phyloP scores from a whole-genome alignment of 352 stramenopile genomes.

The Thalassiosira livingstoniorum region DNA sequence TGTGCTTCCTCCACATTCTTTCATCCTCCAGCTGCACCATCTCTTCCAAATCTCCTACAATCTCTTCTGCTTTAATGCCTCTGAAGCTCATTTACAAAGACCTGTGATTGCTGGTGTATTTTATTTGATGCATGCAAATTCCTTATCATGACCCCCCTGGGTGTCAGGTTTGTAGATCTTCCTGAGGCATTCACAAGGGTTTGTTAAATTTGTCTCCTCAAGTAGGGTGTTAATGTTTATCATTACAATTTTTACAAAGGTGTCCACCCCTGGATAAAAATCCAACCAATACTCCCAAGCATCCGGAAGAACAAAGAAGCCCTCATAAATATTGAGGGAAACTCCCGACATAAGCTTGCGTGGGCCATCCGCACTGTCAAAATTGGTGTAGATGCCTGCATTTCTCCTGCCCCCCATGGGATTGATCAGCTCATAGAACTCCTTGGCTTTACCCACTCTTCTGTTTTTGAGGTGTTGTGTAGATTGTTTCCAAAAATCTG shows the following conservation, averaged over 20 bases:
- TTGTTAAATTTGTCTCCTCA: background rate
- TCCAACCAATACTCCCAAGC: background rate
- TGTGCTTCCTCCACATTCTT: too few species aligned
- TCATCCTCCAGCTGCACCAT: too few species aligned
- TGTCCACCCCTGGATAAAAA: background rate
- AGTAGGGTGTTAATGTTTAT: background rate
- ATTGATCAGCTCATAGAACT: background rate
- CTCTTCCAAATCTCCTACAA: too few species aligned
- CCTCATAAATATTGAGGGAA: background rate
- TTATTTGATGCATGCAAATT: background rate
- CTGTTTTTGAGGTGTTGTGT: background rate
- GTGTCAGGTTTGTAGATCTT: background rate
- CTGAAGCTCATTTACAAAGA: background rate
- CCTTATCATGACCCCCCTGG: background rate
- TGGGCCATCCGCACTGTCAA: background rate
- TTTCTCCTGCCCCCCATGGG: background rate
- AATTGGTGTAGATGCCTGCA: background rate
- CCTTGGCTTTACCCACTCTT: background rate
- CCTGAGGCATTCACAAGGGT: background rate
- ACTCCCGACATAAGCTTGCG: background rate
- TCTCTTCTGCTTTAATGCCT: background rate
- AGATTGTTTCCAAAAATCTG: too few species aligned
- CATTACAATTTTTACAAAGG: background rate
- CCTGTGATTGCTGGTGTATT: background rate
- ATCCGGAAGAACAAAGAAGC: background rate